Evolutionary conservation across 148 eudicot species (phyloP), one percentile per base, ranked within the genome.

Genomic region (Rhododendron kiyosumense): DNA sequence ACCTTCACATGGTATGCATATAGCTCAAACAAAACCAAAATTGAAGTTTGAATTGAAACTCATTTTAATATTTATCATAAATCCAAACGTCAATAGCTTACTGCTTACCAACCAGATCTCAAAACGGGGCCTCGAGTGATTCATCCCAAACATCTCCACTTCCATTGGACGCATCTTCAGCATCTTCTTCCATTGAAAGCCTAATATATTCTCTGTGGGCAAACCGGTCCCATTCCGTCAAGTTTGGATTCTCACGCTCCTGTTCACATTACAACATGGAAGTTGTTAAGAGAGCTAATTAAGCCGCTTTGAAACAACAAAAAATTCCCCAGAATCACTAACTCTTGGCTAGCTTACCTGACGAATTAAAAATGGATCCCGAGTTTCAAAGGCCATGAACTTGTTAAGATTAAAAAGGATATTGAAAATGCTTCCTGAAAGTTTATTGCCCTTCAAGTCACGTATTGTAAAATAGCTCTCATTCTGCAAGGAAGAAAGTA

Each of bases 71-170:
- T 2, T 30, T 38, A 11, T 26, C 5, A 38, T 67, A 45, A 65
- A 82, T 30, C 36, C 22, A 17, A 36, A 13, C 38, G 1, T 81
- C 46, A n/a, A 46, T 13, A 80, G 26, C 91, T 85, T 51, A 86
- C 92, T 91, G 26, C 91, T 85, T 51, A 86, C 92, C 92, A 78
- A 43, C 26, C 69, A 81, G 41, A 81, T 86, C 84, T 96, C 90
- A 96, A 87, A 96, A 96, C 61, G 99, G 99, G 88, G 98, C 98
- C 90, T 96, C 99, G 26, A 93, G 94, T 84, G 99, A 95, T 90
- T 96, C 99, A 88, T 96, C 99, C 99, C 99, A 96, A 52, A 94
- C 96, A 92, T 96, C 98, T 46, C 96, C 99, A 92, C 99, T 96
- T 85, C 99, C 99, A 87, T 94, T 96, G 28, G 99, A 95, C 86